A percentile compares a stretch with the other conserved stretches of the same genome.
Conservation (phyloP, 495 filamentous ascomycete genomes). For the Acidomyces sp. region DNA sequence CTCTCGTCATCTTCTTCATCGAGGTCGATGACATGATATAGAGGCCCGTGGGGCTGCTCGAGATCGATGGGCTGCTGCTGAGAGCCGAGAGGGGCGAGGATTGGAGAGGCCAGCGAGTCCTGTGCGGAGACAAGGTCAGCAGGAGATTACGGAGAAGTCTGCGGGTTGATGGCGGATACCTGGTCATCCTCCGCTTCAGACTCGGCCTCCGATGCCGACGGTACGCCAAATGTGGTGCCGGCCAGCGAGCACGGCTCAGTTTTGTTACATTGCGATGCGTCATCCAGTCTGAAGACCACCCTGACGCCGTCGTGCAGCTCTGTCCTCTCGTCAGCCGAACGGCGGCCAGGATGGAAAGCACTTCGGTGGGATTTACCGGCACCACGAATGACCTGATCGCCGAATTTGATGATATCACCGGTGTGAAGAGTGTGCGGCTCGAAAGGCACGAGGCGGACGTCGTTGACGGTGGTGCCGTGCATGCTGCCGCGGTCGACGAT, state of each 20-base stretch:
- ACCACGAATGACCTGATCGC: conserved; percentile 9
- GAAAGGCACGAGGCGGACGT: conserved; percentile 5
- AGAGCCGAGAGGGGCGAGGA: conserved; percentile 4
- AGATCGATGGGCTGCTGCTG: conserved; percentile 15
- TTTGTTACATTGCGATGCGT: background rate
- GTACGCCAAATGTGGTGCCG: conserved; percentile 7
- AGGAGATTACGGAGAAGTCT: background rate
- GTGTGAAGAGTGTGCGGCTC: background rate
- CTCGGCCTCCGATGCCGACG: conserved; percentile 1
- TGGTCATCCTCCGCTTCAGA: conserved; percentile 6
- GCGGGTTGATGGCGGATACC: background rate
- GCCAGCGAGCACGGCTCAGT: background rate
- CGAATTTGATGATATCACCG: conserved; percentile 14
- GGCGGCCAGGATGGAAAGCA: background rate
- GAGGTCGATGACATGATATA: background rate
- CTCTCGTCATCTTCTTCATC: conserved; percentile 4
- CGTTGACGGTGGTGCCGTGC: conserved; percentile 42
- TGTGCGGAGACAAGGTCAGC: conserved; percentile 5
- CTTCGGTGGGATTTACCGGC: conserved; percentile 4
- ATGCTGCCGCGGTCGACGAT: conserved; percentile 42
- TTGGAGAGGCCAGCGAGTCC: conserved; percentile 9
- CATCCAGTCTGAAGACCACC: conserved; percentile 1
- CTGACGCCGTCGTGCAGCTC: conserved; percentile 10
- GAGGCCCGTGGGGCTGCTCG: background rate
- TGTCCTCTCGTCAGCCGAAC: background rate